Evolutionary conservation across 768 basidiomycete species (phyloP).

Genomic region (Russula sp.): DNA sequence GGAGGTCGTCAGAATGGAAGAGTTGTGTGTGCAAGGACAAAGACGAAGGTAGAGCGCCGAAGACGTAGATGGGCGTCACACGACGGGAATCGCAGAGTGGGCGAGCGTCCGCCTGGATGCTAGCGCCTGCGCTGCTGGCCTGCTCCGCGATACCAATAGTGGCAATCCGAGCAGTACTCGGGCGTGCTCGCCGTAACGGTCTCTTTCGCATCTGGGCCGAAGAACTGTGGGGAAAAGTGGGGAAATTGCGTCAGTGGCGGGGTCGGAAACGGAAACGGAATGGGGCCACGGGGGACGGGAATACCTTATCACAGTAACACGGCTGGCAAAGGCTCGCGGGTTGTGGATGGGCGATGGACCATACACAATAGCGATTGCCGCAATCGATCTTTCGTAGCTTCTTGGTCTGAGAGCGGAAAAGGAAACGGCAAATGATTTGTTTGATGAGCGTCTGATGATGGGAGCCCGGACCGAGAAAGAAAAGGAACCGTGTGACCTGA

Average conservation of each 20-base stretch:
- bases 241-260: constrained; percentile 8
- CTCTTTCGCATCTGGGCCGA: constrained; percentile 65
- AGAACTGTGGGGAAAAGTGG: constrained; percentile 43
- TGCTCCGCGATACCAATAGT: constrained; percentile 28
- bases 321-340: constrained; percentile 31
- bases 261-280: constrained; percentile 8
- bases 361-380: constrained; percentile 37
- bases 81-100: not conserved
- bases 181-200: constrained; percentile 45
- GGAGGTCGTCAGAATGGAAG: not conserved
- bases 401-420: constrained; percentile 38
- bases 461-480: constrained; percentile 3
- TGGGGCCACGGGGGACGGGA: constrained; percentile 21
- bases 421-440: not conserved
- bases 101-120: not conserved
- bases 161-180: constrained; percentile 36
- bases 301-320: constrained; percentile 42
- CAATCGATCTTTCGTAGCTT: constrained; percentile 53
- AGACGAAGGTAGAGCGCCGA: not conserved
- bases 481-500: constrained; percentile 7
- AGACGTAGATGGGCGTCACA: not conserved
- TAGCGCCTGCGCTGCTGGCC: constrained; percentile 24
- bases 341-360: constrained; percentile 37
- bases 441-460: constrained; percentile 15
- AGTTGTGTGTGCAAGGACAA: not conserved